Base-by-base conservation (phyloP, 1,139 yeast species). In the Zygoascus hellenicus region DNA sequence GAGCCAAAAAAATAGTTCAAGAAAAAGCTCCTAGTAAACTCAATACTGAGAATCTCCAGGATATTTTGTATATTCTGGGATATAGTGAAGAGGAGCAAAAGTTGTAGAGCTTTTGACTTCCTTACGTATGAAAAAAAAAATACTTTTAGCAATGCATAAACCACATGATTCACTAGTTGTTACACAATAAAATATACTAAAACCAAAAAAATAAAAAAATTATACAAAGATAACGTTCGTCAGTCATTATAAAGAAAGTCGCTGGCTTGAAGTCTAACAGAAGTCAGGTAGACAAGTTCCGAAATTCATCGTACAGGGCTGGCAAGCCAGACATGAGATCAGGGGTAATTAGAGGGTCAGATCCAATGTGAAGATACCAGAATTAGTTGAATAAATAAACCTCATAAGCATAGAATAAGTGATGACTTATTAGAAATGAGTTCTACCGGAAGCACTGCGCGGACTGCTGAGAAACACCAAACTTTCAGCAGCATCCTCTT, bases 1-100 rank as follows among this genome's bases (percentile, higher is more conserved):
- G 89, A 63, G 98, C 98, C 14, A 94, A 94, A 64, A 97, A 97
- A 30, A 80, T 75, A 53, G 98, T 94, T 3, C 97, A 88, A 63
- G 59, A 60, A 42, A 57, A 57, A 56, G 98, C 98, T 0, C 97
- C 97, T 9, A 74, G 87, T 40, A 75, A 86, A 54, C 72, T 94
- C 57, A 92, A 92, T 64, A 74, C 90, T 0, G 71, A 75, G 26
- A 73, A 83, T 3, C 74, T 92, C 61, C 71, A 71, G 50, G 96
- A 89, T 62, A 76, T 85, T 5, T 72, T 88, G 59, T 90, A 88
- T 66, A 80, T 92, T 16, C 69, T 90, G 66, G 97, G 97, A 3
- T 83, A 78, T 64, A 68, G 70, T 36, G 87, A 83, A 51, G 68
- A 63, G 2, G 87, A 85, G 54, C 62, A 59, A 48, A 45, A 42